Evolutionary conservation across 352 stramenopile genomes (phyloP).

Genomic region (Pythium aphanidermatum): DNA sequence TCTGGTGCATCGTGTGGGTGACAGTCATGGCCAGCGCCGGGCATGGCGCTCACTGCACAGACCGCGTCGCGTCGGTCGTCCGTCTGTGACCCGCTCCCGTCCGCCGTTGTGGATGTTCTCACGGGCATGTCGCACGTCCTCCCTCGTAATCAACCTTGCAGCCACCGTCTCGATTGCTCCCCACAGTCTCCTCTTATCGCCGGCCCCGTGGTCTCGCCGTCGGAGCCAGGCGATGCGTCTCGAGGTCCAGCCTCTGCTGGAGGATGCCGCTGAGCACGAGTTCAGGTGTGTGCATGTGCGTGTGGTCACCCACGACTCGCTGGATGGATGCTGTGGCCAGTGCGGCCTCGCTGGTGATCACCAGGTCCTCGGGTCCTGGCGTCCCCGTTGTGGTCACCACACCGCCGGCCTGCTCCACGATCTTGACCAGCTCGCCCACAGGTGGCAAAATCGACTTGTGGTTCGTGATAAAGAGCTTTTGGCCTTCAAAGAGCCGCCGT

Average conservation of each 20-base stretch:
- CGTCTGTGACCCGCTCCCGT: too few relatives aligned
- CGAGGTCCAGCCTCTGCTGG: constrained; percentile 27
- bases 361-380: constrained; percentile 16
- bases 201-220: too few relatives aligned
- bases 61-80: too few relatives aligned
- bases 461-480: constrained; percentile 25
- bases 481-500: constrained; percentile 20
- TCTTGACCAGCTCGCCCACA: constrained; percentile 30
- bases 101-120: too few relatives aligned
- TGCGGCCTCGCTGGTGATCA: constrained; percentile 31
- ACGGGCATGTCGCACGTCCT: too few relatives aligned
- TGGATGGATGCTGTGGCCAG: constrained; percentile 19
- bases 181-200: too few relatives aligned
- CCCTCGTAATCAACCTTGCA: too few relatives aligned
- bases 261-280: constrained; percentile 32
- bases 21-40: too few relatives aligned
- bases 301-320: constrained; percentile 17
- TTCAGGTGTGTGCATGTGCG: constrained; percentile 28
- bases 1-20: too few relatives aligned
- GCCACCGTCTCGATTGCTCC: too few relatives aligned
- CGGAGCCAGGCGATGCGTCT: constrained; percentile 16
- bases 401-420: constrained; percentile 33
- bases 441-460: constrained; percentile 33
- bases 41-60: too few relatives aligned
- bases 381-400: constrained; percentile 13